Evolutionary conservation across 768 basidiomycete genomes (phyloP).

Genomic region (Gymnopilus dilepis): DNA sequence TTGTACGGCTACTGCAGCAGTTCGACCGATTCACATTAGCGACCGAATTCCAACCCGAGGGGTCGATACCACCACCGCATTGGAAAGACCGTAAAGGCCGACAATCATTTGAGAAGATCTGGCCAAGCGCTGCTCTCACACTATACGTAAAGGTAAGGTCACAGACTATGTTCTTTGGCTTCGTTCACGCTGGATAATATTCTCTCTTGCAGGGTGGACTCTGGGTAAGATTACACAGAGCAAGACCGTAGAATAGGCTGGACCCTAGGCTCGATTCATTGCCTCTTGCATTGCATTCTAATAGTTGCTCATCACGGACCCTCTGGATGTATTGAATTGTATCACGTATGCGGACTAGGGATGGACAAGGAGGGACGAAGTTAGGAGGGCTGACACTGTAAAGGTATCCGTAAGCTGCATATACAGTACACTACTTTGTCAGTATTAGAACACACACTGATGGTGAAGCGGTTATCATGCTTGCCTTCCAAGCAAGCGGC

Average conservation of each 20-base stretch:
- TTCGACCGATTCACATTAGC: conserved; percentile 66
- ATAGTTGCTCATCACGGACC: too few species aligned
- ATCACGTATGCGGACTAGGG: too few species aligned
- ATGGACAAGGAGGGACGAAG: too few species aligned
- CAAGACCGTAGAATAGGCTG: conserved; percentile 16
- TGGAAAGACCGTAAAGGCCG: conserved; percentile 58
- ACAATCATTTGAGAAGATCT: conserved; percentile 60
- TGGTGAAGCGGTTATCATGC: conserved; percentile 95
- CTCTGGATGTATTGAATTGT: too few species aligned
- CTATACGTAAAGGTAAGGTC: conserved; percentile 65
- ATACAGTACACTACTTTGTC: too few species aligned
- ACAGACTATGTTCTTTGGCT: not conserved
- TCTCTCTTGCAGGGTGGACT: conserved; percentile 52
- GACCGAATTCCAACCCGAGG: conserved; percentile 62
- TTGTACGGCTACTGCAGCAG: conserved; percentile 68
- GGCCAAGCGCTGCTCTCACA: conserved; percentile 68
- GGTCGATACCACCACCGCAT: conserved; percentile 63
- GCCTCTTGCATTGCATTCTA: too few species aligned
- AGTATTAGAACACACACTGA: conserved; percentile 39
- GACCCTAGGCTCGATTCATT: too few species aligned
- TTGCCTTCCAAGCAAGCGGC: conserved; percentile 87
- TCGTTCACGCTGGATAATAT: not conserved
- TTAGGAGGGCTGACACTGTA: too few species aligned
- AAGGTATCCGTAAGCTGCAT: too few species aligned
- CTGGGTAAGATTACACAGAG: conserved; percentile 57